A percentile compares a stretch with the other conserved stretches of the same genome.
Evolutionary conservation across 2,329 filamentous ascomycete genomes (phyloP).

Genomic region (Beauveria australis): DNA sequence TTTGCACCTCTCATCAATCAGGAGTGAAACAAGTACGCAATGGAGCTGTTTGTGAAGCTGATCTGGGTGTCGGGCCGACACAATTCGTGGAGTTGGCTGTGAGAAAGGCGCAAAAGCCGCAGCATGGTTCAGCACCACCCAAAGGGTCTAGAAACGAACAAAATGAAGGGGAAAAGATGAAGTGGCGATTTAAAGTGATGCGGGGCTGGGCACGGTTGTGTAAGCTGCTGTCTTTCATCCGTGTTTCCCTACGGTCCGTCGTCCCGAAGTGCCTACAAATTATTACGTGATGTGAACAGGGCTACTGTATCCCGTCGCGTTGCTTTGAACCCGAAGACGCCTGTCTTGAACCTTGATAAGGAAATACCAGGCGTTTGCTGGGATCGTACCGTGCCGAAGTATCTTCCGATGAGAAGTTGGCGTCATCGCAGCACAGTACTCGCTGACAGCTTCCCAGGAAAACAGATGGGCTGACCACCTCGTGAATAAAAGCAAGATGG

Average conservation of each 20-base stretch:
- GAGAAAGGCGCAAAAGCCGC: neutral
- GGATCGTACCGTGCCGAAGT: neutral
- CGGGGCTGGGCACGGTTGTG: neutral
- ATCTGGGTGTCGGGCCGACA: slow-evolving; percentile 3
- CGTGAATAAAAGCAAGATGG: too few species aligned
- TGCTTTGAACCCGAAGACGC: neutral
- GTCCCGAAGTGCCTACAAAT: neutral
- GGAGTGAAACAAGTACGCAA: neutral
- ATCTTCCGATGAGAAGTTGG: neutral
- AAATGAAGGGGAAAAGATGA: neutral
- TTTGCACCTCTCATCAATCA: neutral
- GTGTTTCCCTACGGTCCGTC: neutral
- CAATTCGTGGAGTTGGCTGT: neutral
- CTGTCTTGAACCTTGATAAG: neutral
- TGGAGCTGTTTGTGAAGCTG: neutral
- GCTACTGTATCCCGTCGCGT: neutral
- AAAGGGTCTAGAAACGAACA: neutral
- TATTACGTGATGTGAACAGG: neutral
- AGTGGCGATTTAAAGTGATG: too few species aligned
- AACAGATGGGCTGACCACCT: too few species aligned
- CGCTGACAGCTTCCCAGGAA: neutral
- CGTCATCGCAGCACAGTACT: neutral
- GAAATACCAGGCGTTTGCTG: neutral
- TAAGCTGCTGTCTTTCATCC: neutral
- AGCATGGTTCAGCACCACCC: slow-evolving; percentile 1